Evolutionary conservation across 139 green algal genomes (phyloP), one percentile per base, ranked within the genome.

Genomic region (Closterium sp.): DNA sequence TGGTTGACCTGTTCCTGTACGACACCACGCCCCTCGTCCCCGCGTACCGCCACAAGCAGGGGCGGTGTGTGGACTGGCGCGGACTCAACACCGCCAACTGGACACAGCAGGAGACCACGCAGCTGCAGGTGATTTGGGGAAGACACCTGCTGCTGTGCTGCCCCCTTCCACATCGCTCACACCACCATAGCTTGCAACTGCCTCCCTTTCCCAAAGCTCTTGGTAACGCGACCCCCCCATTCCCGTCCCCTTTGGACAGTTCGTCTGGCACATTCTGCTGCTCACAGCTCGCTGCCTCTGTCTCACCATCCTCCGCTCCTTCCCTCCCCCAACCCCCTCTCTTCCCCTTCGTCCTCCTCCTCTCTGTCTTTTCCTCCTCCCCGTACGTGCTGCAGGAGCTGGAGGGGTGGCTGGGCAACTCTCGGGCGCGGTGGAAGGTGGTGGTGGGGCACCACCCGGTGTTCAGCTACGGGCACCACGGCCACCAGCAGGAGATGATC

Each of bases 391-490:
- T 86, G 50, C 38, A 91, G 88, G 89, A 85, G 85, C 85, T 94
- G 90, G 30, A 90, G 31, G 21, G 27, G 31, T 85, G 32, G 62
- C 2, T 91, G 42, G 31, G 24, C 21, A 91, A 21, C 13, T 90
- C 88, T 4, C 93, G 17, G 17, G 91, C 62, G 13, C 92, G 50
- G 31, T 95, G 91, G 91, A 92, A 92, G 93, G 94, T 95, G 28
- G 93, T 95, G 84, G 86, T 95, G 22, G 93, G 91, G 22, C 93
- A 95, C 87, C 93, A 95, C 32, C 92, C 93, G 27, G 42, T 95
- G 70, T 94, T 85, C 85, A 93, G 86, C 91, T 85, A 87, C 84
- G 87, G 92, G 19, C 19, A 92, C 13, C 91, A 92, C 31, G 91
- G 91, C 38, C 88, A 79, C 86, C 70, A 27, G 24, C 32, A 22